Evolutionary conservation across 495 filamentous ascomycete genomes (phyloP).

Genomic region (Penicillium subrubescens): DNA sequence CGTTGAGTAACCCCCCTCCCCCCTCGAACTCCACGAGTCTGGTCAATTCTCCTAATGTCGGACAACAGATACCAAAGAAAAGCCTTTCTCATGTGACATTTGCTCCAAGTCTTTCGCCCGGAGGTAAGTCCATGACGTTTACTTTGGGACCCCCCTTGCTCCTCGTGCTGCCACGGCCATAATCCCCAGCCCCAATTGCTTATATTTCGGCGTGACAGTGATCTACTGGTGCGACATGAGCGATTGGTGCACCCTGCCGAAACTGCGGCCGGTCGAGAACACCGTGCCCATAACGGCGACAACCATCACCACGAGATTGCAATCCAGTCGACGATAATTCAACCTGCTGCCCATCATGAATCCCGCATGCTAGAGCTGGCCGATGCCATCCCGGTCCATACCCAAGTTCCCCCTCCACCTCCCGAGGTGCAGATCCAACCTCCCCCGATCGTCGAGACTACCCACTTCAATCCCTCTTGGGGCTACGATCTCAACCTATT

Average conservation of each 20-base stretch:
- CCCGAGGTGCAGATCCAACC: conserved; percentile 45
- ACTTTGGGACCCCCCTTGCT: neutral
- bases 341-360: conserved; percentile 43
- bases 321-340: conserved; percentile 43
- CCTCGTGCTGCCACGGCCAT: conserved; percentile 1
- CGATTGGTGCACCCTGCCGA: conserved; percentile 72
- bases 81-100: conserved; percentile 57
- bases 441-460: conserved; percentile 46
- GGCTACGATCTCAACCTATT: conserved; percentile 53
- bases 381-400: conserved; percentile 46
- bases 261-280: conserved; percentile 46
- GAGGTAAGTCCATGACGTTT: conserved; percentile 36
- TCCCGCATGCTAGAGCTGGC: conserved; percentile 52
- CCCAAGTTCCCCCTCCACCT: conserved; percentile 38
- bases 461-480: conserved; percentile 54
- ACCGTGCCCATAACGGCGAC: conserved; percentile 37
- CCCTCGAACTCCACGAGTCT: conserved; percentile 12
- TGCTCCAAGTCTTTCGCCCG: conserved; percentile 54
- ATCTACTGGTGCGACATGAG: conserved; percentile 72
- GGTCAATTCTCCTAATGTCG: conserved; percentile 28
- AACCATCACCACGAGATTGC: conserved; percentile 37
- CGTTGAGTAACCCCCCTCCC: conserved; percentile 51
- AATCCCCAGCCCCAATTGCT: conserved; percentile 24
- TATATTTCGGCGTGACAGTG: conserved; percentile 46
- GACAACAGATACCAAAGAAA: conserved; percentile 54